Base-by-base conservation (phyloP, 495 filamentous ascomycete species). In the Monascus purpureus region DNA sequence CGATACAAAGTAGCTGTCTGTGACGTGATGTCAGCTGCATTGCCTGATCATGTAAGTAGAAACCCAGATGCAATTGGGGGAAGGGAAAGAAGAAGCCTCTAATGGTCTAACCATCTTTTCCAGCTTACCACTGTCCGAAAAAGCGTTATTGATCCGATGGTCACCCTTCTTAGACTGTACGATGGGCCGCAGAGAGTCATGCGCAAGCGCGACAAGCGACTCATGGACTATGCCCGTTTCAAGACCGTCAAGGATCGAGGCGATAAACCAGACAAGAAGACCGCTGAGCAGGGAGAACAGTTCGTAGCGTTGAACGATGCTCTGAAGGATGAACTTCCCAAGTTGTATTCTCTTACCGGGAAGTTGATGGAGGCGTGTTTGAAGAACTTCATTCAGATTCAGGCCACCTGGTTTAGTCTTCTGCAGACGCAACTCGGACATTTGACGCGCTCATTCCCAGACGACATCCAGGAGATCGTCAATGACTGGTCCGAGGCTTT, bases 271-370 rank as follows among this genome's bases (percentile, higher is more conserved):
- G 85, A 93, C 45, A 80, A 80, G 47, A 87, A 86, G 44, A 78
- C 82, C 0, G 59, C 67, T 1, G 84, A 93, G 32, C 72, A 80
- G 28, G 82, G 79, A 4, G 82, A 93, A 37, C 78, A 86, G 46
- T 96, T 90, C 48, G 64, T 77, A 31, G 85, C 85, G 6, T 63
- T 96, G 31, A 96, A 95, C 42, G 82, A 94, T 19, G 80, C 85
- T 0, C 61, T 96, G 36, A 95, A 93, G 51, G 77, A 87, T 25
- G 88, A 96, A 43, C 65, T 99, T 16, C 90, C 90, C 8, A 81
- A 77, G 45, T 72, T 99, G 8, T 94, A 83, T 37, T 53, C 55
- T 8, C 52, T 86, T 29, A 93, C 86, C 1, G 77, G 75, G 31
- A 79, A 75, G 42, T 55, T 94, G 28, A 79, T 85, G 39, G 77